Evolutionary conservation across 805 yeast genomes (phyloP).

Genomic region (Cyberlindnera sargentensis): DNA sequence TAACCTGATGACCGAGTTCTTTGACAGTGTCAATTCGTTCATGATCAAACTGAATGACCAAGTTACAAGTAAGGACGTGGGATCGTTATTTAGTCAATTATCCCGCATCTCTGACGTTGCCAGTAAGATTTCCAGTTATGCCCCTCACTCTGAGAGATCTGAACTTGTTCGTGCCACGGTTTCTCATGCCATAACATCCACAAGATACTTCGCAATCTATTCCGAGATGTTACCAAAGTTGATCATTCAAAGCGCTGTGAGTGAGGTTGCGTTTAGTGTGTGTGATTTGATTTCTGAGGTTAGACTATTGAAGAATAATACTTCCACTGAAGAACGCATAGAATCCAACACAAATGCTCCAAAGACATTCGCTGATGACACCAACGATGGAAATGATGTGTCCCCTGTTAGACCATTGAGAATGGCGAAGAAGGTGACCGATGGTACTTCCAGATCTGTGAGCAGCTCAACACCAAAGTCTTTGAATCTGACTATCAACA

Average conservation of each 20-base stretch:
- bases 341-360: neutral
- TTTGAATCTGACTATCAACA: constrained; percentile 15
- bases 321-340: neutral
- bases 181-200: constrained; percentile 67
- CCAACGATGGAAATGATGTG: constrained; percentile 9
- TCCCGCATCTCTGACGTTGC: constrained; percentile 40
- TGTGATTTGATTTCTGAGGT: constrained; percentile 54
- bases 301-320: constrained; percentile 30
- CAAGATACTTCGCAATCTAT: constrained; percentile 66
- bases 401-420: constrained; percentile 63
- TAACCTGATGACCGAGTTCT: constrained; percentile 37
- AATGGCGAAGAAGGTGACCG: constrained; percentile 49
- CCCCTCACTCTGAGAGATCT: constrained; percentile 33
- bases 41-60: constrained; percentile 26
- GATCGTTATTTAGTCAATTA: constrained; percentile 40
- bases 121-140: constrained; percentile 22
- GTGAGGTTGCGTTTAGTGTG: constrained; percentile 62
- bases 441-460: constrained; percentile 6
- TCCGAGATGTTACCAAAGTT: constrained; percentile 59
- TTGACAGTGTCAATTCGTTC: constrained; percentile 41
- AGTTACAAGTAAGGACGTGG: constrained; percentile 14
- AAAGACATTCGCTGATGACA: neutral
- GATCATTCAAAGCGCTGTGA: constrained; percentile 66
- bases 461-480: constrained; percentile 15
- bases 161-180: constrained; percentile 55